Evolutionary conservation across 2,329 filamentous ascomycete species (phyloP).

Genomic region (Clarireedia paspali): DNA sequence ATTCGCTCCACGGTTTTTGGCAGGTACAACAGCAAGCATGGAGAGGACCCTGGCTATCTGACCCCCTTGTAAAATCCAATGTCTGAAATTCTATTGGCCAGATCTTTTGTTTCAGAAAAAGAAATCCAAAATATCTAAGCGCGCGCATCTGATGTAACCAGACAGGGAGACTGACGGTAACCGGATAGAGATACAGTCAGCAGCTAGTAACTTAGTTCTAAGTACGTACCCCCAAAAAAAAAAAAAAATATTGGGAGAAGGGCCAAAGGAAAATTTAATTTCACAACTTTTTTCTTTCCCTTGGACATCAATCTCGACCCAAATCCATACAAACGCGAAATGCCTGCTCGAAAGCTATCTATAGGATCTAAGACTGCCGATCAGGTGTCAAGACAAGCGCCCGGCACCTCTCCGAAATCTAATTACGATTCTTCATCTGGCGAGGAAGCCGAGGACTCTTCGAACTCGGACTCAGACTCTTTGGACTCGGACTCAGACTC

Average conservation of each 20-base stretch:
- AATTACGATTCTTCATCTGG: conserved; percentile 5
- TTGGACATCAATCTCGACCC: neutral
- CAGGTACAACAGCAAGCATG: too few relatives aligned
- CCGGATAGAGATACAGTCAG: conserved; percentile 7
- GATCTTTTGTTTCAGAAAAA: neutral
- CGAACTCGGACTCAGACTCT: neutral
- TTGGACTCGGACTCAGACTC: conserved; percentile 24
- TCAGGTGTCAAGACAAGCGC: conserved; percentile 5
- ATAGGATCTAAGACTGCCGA: neutral
- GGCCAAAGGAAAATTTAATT: neutral
- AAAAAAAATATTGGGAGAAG: neutral
- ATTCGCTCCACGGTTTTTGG: too few relatives aligned
- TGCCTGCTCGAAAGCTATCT: neutral
- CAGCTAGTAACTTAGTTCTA: neutral
- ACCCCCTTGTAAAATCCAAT: neutral
- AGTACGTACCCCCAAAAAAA: too few relatives aligned
- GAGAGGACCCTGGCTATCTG: neutral
- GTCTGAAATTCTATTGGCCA: neutral
- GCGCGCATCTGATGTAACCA: conserved; percentile 1
- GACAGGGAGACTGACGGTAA: neutral
- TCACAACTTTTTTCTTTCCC: neutral
- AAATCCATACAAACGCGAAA: neutral
- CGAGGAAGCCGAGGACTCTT: neutral
- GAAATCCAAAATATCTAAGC: neutral
- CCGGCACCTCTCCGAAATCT: neutral